A percentile compares a stretch with the other conserved stretches of the same genome.
Evolutionary conservation across 2,329 filamentous ascomycete genomes (phyloP).

Genomic region (Elsinoe batatas): DNA sequence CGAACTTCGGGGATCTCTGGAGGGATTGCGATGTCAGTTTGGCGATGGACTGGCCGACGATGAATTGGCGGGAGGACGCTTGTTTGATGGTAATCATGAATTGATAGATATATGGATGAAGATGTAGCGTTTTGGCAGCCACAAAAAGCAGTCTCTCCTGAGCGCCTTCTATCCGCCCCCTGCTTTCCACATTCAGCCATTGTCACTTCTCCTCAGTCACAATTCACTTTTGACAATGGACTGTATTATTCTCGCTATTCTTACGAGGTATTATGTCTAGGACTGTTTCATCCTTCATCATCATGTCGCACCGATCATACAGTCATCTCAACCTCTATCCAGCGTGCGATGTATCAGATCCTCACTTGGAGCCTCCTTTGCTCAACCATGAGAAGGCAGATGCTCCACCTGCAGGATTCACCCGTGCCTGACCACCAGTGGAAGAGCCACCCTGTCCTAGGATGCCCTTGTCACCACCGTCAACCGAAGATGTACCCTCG

Average conservation of each 20-base stretch:
- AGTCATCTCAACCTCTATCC: background rate
- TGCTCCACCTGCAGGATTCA: constrained; percentile 83
- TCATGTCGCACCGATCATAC: background rate
- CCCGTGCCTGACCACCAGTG: constrained; percentile 25
- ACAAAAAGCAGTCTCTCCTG: background rate
- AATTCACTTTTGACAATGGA: background rate
- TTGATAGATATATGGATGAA: background rate
- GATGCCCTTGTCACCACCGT: constrained; percentile 35
- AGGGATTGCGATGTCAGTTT: no score
- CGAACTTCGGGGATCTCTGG: background rate
- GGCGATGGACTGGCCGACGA: background rate
- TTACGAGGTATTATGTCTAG: background rate
- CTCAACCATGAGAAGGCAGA: constrained; percentile 94
- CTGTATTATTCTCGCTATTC: background rate
- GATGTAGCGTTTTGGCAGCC: background rate
- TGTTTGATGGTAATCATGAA: no score
- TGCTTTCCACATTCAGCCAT: background rate
- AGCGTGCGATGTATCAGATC: background rate
- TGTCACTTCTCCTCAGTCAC: background rate
- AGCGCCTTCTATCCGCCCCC: background rate
- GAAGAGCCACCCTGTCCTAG: constrained; percentile 32
- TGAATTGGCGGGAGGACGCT: background rate
- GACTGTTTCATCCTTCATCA: background rate
- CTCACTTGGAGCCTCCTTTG: constrained; percentile 16
- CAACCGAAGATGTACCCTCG: constrained; percentile 19